Conservation (phyloP, 345 rosid genomes). For the Hibiscus syriacus region DNA sequence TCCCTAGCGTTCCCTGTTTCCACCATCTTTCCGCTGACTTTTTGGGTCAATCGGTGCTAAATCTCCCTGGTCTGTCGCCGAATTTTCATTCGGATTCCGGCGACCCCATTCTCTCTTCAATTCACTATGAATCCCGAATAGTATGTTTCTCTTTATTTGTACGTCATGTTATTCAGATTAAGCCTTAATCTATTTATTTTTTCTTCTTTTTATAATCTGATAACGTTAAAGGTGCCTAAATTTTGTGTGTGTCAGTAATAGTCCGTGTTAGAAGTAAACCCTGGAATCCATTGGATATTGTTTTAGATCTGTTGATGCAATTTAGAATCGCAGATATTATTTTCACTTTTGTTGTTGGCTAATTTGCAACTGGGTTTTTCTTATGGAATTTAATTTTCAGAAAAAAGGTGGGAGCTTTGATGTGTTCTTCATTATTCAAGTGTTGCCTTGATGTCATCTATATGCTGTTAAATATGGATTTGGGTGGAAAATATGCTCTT, state of each 20-base stretch:
- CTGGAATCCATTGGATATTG: too few species aligned
- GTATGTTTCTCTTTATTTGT: conserved; percentile 25
- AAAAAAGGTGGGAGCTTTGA: too few species aligned
- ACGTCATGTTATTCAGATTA: not conserved
- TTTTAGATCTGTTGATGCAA: too few species aligned
- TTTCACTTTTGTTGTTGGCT: too few species aligned
- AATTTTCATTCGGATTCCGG: conserved; percentile 4
- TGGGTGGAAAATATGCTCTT: too few species aligned
- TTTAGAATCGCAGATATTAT: too few species aligned
- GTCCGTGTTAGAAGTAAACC: not conserved
- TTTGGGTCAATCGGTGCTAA: conserved; percentile 9
- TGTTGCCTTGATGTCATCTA: too few species aligned
- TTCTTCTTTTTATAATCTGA: too few species aligned
- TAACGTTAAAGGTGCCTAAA: not conserved
- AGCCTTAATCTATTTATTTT: not conserved
- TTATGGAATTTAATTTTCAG: too few species aligned
- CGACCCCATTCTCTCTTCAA: not conserved
- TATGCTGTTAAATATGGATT: too few species aligned
- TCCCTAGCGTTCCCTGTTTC: not conserved
- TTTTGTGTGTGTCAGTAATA: not conserved
- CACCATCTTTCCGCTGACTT: conserved; percentile 11
- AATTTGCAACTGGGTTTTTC: too few species aligned
- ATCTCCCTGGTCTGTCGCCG: conserved; percentile 11
- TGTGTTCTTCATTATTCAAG: too few species aligned
- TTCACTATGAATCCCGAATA: conserved; percentile 55